Percentiles rank a stretch among this genome's conserved stretches.
These are phyloP conservation scores for Coniochaeta pulveracea DNA, from an alignment of 2,329 filamentous ascomycete genomes.

Conservation along the genomic window DNA sequence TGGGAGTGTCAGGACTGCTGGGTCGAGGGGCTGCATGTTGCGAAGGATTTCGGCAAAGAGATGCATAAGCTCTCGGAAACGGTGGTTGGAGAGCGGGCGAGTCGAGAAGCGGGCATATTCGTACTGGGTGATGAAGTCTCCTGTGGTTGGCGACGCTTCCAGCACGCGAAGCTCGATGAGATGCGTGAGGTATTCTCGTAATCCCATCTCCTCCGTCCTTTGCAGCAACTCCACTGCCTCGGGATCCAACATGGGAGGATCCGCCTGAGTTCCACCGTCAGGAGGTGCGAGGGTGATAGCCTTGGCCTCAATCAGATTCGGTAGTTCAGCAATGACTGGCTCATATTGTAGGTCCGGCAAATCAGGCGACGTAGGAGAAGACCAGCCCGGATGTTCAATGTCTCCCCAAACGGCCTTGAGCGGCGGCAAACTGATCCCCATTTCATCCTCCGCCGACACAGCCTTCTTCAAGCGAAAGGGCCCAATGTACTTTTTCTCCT, in stretches of 20 bases:
- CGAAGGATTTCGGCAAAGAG: constrained; percentile 73
- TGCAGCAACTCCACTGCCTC: constrained; percentile 62
- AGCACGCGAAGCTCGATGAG: constrained; percentile 57
- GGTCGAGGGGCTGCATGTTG: constrained; percentile 57
- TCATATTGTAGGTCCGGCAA: constrained; percentile 74
- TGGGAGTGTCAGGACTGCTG: constrained; percentile 29
- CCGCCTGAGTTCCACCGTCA: constrained; percentile 25
- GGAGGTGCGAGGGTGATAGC: constrained; percentile 74
- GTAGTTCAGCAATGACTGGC: constrained; percentile 71
- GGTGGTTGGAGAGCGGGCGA: constrained; percentile 50
- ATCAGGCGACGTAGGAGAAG: constrained; percentile 63
- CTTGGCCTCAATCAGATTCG: constrained; percentile 84
- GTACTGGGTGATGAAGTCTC: constrained; percentile 63
- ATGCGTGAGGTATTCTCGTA: constrained; percentile 69
- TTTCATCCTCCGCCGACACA: constrained; percentile 11
- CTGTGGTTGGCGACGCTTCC: constrained; percentile 28
- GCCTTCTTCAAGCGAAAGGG: constrained; percentile 7
- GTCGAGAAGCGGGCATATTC: constrained; percentile 78
- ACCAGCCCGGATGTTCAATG: constrained; percentile 85
- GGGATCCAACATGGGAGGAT: constrained; percentile 44
- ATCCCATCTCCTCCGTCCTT: constrained; percentile 56
- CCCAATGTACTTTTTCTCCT: constrained; percentile 2
- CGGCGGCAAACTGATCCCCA: constrained; percentile 35
- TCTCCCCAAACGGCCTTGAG: constrained; percentile 60
- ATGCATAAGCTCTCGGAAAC: constrained; percentile 73